phyloP scores from a whole-genome alignment of 73 alveolate genomes.

The Effrenium voratum region DNA sequence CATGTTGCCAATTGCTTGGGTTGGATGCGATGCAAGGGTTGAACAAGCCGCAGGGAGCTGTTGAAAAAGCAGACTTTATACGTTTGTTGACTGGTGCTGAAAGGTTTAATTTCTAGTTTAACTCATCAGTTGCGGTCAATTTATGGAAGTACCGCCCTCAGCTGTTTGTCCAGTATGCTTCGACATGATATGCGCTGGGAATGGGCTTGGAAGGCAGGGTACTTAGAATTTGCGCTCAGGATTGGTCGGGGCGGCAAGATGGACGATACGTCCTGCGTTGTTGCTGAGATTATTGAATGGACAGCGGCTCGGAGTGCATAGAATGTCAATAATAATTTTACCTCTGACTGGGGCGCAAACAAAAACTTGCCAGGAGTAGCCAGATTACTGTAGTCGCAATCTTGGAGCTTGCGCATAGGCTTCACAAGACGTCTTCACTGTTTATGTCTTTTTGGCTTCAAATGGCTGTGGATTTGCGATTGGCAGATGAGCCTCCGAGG shows the following conservation, averaged over 20 bases:
- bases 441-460: too few species aligned
- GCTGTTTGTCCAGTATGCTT: not conserved
- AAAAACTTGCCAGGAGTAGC: too few species aligned
- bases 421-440: too few species aligned
- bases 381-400: too few species aligned
- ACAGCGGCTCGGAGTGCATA: conserved; percentile 44
- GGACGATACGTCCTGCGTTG: conserved; percentile 93
- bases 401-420: too few species aligned
- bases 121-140: not conserved
- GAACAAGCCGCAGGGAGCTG: too few species aligned
- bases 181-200: not conserved
- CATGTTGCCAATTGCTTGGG: too few species aligned
- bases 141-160: not conserved
- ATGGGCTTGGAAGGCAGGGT: not conserved
- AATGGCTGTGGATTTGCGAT: too few species aligned
- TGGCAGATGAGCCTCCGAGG: not conserved
- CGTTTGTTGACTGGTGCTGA: not conserved
- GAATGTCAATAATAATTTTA: too few species aligned
- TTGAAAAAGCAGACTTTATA: not conserved
- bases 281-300: conserved; percentile 92
- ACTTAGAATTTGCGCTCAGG: not conserved
- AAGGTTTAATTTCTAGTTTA: not conserved
- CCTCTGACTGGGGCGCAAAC: too few species aligned
- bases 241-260: conserved; percentile 89
- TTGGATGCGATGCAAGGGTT: too few species aligned